A percentile compares a stretch with the other conserved stretches of the same genome.
Conservation (phyloP, 805 yeast species). For the Hanseniaspora singularis region DNA sequence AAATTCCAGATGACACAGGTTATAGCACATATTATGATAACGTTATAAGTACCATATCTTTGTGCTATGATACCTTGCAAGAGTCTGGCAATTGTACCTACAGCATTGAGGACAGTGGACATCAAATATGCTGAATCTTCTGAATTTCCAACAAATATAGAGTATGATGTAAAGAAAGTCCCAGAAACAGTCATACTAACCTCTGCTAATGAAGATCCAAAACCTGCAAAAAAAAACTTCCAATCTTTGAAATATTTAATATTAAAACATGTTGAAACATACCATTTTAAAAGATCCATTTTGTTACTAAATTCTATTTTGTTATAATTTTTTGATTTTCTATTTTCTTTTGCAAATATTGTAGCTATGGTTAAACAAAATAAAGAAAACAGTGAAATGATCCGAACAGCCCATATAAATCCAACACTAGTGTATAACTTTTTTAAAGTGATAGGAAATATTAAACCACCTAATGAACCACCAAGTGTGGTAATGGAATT, state of each 20-base stretch:
- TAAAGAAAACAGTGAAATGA: conserved; percentile 38
- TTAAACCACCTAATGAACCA: conserved; percentile 46
- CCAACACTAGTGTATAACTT: conserved; percentile 41
- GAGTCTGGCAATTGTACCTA: conserved; percentile 30
- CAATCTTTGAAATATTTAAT: conserved; percentile 33
- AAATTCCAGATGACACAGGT: conserved; percentile 27
- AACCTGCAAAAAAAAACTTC: conserved; percentile 34
- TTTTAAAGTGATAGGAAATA: conserved; percentile 44
- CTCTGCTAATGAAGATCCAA: conserved; percentile 38
- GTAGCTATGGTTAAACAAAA: conserved; percentile 31
- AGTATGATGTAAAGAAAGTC: conserved; percentile 44
- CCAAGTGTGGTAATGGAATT: conserved; percentile 41
- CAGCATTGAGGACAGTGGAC: conserved; percentile 33
- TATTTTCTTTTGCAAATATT: conserved; percentile 33
- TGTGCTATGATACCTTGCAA: conserved; percentile 31
- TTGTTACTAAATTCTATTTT: conserved; percentile 31
- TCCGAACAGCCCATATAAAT: conserved; percentile 49
- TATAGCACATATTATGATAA: conserved; percentile 29
- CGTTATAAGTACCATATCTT: conserved; percentile 37
- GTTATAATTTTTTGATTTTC: conserved; percentile 17
- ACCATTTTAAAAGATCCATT: conserved; percentile 25
- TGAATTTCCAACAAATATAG: conserved; percentile 37
- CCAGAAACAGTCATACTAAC: conserved; percentile 36
- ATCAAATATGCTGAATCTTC: conserved; percentile 36
- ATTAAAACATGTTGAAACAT: conserved; percentile 24